Evolutionary conservation across 169 alveolate species (phyloP), one percentile per base, ranked within the genome.

Genomic region (Eimeria necatrix): DNA sequence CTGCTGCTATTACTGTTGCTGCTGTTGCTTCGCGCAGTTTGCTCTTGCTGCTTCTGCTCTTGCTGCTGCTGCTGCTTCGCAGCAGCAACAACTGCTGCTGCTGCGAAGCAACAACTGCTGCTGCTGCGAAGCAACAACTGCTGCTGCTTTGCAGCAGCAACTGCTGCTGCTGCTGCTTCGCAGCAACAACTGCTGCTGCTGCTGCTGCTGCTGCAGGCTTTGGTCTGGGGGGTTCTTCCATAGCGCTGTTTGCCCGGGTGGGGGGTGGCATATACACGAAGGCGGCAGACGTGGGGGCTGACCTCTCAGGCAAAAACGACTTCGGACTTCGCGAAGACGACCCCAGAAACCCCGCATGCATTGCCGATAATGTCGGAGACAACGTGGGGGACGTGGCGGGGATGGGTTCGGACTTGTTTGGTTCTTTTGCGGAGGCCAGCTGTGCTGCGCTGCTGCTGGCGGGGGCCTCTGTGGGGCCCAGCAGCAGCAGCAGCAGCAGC

Each of bases 361-460:
- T 98, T 81, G 99, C 99, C 46, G 99, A 98, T 96, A 98, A 97
- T 95, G 99, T 98, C 48, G 99, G 99, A 32, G 99, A 98, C 96
- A 98, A 98, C 95, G 99, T 98, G 24, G 99, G 99, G 51, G 99
- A 98, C 93, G 97, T 98, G 73, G 99, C 99, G n/a, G 99, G 99
- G 59, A 97, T 98, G 99, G 99, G 99, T 24, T 98, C 99, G 20
- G 99, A 98, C 96, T 96, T 98, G 59, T 98, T 98, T 93, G 99
- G 99, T 14, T 98, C 99, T 64, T 95, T 98, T 56, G 99, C 99
- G 14, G 99, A 98, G 96, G 93, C 98, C 32, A 98, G 98, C 73
- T 98, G 99, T 84, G 99, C 99, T 56, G 98, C 98, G 61, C 94
- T 98, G 84, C 99, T 98, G 68, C 97, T 98, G 20, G 98, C 99